Evolutionary conservation across 345 rosid species (phyloP).

Genomic region (Gossypium arboreum): DNA sequence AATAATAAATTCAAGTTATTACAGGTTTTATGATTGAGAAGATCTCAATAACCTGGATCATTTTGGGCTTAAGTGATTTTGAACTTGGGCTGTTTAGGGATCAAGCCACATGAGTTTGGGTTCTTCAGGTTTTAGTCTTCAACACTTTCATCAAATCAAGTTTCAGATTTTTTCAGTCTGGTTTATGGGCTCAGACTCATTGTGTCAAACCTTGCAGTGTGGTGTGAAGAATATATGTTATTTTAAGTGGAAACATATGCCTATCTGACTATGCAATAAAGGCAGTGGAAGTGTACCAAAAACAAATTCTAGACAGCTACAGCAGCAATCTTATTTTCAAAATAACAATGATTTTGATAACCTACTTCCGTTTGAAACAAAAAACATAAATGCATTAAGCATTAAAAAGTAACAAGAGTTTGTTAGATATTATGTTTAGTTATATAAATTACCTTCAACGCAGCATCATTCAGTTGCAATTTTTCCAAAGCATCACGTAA

Average conservation of each 20-base stretch:
- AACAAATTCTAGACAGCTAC: neutral
- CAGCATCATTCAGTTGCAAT: constrained; percentile 96
- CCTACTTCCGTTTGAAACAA: neutral
- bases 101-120: neutral
- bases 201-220: neutral
- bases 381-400: neutral
- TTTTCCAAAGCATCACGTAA: constrained; percentile 96
- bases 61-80: neutral
- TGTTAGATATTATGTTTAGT: neutral
- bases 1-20: neutral
- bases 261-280: neutral
- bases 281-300: neutral
- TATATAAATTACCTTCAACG: constrained; percentile 60
- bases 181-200: neutral
- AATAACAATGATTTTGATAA: neutral
- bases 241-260: neutral
- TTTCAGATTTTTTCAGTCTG: neutral
- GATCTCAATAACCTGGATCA: neutral
- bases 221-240: neutral
- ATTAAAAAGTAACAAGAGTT: neutral
- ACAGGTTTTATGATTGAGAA: neutral
- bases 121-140: neutral
- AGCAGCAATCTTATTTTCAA: neutral
- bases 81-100: neutral
- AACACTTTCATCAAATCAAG: neutral